Base-by-base conservation (phyloP, 2,329 filamentous ascomycete genomes). In the Penicillium hesseltinei region DNA sequence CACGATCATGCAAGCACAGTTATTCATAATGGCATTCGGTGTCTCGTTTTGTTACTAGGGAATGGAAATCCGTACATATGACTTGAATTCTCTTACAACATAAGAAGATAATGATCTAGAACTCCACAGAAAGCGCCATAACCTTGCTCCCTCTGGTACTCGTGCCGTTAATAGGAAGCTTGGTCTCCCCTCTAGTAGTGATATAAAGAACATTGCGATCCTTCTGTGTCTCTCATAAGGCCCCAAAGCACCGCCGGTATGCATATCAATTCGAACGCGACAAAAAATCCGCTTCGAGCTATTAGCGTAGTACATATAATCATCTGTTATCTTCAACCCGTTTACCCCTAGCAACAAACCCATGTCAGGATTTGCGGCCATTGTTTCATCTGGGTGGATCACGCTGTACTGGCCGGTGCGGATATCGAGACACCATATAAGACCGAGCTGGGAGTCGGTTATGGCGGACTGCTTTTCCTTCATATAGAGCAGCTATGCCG, bases 241-340 rank as follows among this genome's bases (percentile, higher is more conserved):
- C 6, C 62, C 61, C 44, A 51, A 38, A 17, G 62, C 61, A n/a
- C 46, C 51, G 10, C 60, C 60, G 36, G 60, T 56, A 33, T 49
- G 48, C 19, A 13, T 35, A 19, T 62, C 56, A 29, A 66, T 55
- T 11, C 51, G 56, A 33, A 65, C 57, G n/a, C 62, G 62, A 33
- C 62, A 62, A 49, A 65, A 66, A 23, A 62, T 31, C 17, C 56
- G 56, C 21, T 62, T 51, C 8, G 58, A 56, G 4, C 40, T 63
- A 19, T 62, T 61, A 25, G 50, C 56, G 45, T 65, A 66, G 54
- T 64, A 65, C 23, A 65, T 38, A 43, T 65, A 53, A 15, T 54
- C 33, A 3, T 57, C 21, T 25, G 48, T 42, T 29, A 59, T 43
- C 17, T 44, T 59, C 25, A 64, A 21, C 6, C 62, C 59, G 33